Evolutionary conservation across 1,139 yeast genomes (phyloP), one percentile per base, ranked within the genome.

Genomic region (Williopsis jadinii): DNA sequence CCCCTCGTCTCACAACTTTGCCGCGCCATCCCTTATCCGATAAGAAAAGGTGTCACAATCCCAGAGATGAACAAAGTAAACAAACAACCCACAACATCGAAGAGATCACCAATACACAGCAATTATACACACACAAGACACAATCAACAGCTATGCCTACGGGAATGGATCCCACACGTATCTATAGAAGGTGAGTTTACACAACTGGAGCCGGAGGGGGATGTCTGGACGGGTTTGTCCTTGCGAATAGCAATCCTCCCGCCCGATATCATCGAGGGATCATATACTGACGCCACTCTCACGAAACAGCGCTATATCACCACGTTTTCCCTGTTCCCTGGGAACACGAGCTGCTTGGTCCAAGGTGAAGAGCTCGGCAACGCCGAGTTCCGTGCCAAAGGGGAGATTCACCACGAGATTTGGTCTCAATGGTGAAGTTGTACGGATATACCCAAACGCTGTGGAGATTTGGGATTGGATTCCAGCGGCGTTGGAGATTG

Each of bases 401-500:
- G 32, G 36, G 28, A 11, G 12, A 3, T 40, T 42, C n/a, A 34
- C 56, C n/a, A 48, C 66, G 31, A 70, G 64, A 38, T 60, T 64
- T 42, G 79, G 80, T 0, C 50, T 59, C 6, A 53, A 61, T 39
- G 80, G 81, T 2, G 80, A 75, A 42, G 46, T 76, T 6, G 55
- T 72, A 34, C 45, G 73, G 3, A 59, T 66, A 5, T 67, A 59
- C 47, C 50, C 54, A 2, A 48, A 53, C 11, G 38, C 58, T 1
- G 45, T 75, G 12, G 77, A 75, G 47, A 58, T 75, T 3, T 77
- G 81, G 80, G 74, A 70, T 47, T 74, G 80, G 79, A 36, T 52
- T 3, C 69, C 67, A 5, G 46, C 57, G 8, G 40, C 50, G 8
- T 13, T 50, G 30, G 49, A 53, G 30, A 13, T 53, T 9, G 30